Conservation (phyloP, 192 early-diverging fungal species). For the Backusella morwellensis region DNA sequence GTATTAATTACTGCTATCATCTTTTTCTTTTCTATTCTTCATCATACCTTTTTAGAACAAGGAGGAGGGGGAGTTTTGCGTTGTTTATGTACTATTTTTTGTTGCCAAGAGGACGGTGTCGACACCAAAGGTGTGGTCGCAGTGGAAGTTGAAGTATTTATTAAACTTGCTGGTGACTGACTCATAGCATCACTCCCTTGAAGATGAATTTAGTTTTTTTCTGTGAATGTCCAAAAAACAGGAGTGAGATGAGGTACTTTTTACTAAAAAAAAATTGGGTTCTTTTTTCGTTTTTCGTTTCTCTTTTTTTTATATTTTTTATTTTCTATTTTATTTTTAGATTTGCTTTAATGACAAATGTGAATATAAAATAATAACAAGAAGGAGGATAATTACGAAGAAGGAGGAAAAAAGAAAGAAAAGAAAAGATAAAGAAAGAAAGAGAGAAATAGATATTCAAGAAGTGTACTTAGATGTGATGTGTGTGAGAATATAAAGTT, state of each 20-base stretch:
- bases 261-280: not conserved
- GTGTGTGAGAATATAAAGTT: not conserved
- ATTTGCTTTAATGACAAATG: not conserved
- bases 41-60: constrained; percentile 2
- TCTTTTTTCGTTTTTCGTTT: not conserved
- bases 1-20: not conserved
- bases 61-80: not conserved
- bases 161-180: not conserved
- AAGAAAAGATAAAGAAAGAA: constrained; percentile 8
- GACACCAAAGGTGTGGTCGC: not conserved
- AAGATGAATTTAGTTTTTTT: not conserved
- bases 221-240: not conserved
- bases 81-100: not conserved
- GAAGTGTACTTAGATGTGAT: not conserved
- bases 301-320: too few relatives aligned
- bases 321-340: not conserved
- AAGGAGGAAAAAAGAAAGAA: not conserved
- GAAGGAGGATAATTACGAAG: not conserved
- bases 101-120: constrained; percentile 1
- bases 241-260: not conserved
- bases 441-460: not conserved
- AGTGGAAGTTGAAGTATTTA: not conserved
- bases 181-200: constrained; percentile 1
- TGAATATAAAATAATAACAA: not conserved
- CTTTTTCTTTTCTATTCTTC: not conserved